Evolutionary conservation across 2,329 filamentous ascomycete genomes (phyloP).

Genomic region (Cladosporium oxysporum): DNA sequence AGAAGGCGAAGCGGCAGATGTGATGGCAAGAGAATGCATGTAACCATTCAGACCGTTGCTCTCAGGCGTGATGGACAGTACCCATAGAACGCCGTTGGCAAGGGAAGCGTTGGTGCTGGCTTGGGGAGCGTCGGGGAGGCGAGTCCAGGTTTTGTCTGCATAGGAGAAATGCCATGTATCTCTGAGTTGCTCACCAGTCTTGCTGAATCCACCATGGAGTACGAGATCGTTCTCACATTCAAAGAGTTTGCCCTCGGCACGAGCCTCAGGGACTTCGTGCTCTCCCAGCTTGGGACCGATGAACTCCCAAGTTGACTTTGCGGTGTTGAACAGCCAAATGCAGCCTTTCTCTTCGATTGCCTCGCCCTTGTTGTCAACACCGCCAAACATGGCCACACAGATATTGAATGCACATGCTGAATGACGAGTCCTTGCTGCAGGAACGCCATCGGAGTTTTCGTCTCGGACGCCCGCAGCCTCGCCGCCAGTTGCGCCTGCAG

Average conservation of each 20-base stretch:
- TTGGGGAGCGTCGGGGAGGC: conserved; percentile 33
- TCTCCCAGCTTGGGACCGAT: conserved; percentile 24
- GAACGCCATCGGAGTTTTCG: conserved; percentile 30
- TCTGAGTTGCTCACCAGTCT: conserved; percentile 28
- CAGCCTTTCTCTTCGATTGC: conserved; percentile 40
- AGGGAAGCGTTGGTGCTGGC: conserved; percentile 39
- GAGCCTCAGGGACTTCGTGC: conserved; percentile 32
- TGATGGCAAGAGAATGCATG: conserved; percentile 34
- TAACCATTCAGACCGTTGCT: conserved; percentile 30
- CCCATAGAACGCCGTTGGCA: conserved; percentile 41
- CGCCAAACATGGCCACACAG: conserved; percentile 44
- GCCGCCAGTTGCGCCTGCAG: conserved; percentile 25
- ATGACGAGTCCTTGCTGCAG: conserved; percentile 40
- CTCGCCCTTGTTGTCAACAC: conserved; percentile 35
- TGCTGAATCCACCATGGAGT: conserved; percentile 33
- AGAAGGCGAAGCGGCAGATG: conserved; percentile 13
- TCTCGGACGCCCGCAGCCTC: conserved; percentile 7
- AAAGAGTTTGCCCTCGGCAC: conserved; percentile 32
- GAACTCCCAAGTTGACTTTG: conserved; percentile 34
- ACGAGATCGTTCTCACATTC: conserved; percentile 34
- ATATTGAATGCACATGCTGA: conserved; percentile 44
- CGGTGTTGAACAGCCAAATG: conserved; percentile 46
- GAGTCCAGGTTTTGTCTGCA: conserved; percentile 31
- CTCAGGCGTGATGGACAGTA: conserved; percentile 40
- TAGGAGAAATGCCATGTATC: conserved; percentile 37